phyloP scores from a whole-genome alignment of 1,139 yeast genomes.

The Zygosaccharomyces pseudobailii region DNA sequence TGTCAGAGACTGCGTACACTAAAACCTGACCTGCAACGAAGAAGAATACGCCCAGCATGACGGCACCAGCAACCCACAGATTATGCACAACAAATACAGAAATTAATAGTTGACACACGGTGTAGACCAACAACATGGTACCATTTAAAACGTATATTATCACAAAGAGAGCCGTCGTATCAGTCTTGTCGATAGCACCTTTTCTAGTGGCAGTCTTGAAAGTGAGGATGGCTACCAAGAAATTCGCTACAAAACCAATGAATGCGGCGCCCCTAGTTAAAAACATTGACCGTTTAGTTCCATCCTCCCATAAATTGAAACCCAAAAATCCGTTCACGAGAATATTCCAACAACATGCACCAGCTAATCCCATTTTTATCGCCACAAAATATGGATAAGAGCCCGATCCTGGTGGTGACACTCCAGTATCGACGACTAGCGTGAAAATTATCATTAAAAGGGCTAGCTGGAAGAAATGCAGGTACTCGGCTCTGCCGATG shows the following conservation, averaged over 20 bases:
- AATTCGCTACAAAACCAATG: slow-evolving; percentile 57
- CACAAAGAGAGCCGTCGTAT: slow-evolving; percentile 63
- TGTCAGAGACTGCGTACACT: slow-evolving; percentile 59
- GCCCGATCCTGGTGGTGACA: slow-evolving; percentile 74
- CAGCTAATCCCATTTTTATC: slow-evolving; percentile 67
- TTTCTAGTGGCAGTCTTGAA: slow-evolving; percentile 61
- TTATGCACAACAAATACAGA: slow-evolving; percentile 65
- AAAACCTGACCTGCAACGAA: slow-evolving; percentile 77
- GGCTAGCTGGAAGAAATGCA: slow-evolving; percentile 61
- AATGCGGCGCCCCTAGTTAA: slow-evolving; percentile 46
- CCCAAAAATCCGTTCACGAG: slow-evolving; percentile 73
- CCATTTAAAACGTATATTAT: slow-evolving; percentile 71
- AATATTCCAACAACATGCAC: slow-evolving; percentile 65
- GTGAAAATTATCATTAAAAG: slow-evolving; percentile 57
- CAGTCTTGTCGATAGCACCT: slow-evolving; percentile 25
- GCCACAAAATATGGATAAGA: slow-evolving; percentile 81
- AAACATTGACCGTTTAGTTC: slow-evolving; percentile 62
- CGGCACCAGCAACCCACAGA: slow-evolving; percentile 86
- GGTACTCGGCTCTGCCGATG: slow-evolving; percentile 84
- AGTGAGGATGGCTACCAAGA: slow-evolving; percentile 63
- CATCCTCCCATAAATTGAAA: slow-evolving; percentile 93
- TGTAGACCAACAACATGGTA: slow-evolving; percentile 54
- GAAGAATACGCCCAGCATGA: slow-evolving; percentile 62
- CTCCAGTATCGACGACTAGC: slow-evolving; percentile 85
- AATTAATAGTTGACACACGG: slow-evolving; percentile 65